Evolutionary conservation across 257 asterid genomes (phyloP), one percentile per base, ranked within the genome.

Genomic region (Ophiorrhiza pumila): DNA sequence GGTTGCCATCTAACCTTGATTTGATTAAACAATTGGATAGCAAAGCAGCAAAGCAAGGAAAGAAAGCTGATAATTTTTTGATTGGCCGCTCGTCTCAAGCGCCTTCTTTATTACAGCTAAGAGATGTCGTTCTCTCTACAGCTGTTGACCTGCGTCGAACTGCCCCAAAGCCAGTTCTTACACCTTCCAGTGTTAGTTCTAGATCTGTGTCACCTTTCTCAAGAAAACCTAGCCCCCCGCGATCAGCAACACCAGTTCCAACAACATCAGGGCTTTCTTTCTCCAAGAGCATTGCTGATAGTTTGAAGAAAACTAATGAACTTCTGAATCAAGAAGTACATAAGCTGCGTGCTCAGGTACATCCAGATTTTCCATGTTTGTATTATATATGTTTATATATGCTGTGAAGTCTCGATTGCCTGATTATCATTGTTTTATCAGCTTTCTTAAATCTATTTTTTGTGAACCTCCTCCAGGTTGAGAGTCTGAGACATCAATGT

Each of bases 121-220:
- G 85, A 78, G 96, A 92, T 57, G 87, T 86, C 69, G 91, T 83
- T 57, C 74, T 83, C 77, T 78, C 87, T 14, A 87, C 92, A 46
- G 61, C 80, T 34, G 76, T 77, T 34, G 93, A 89, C 73, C 55
- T 70, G 56, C 96, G 87, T 18, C 81, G 91, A 74, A 74, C 78
- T 15, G 86, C 79, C 72, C 96, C 96, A 52, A 94, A 85, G 78
- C 91, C 96, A 41, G 81, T 85, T 82, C 71, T 75, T 68, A 76
- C 93, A 34, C 80, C 87, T 25, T 89, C 96, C 10, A 84, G 85
- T 72, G 88, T 84, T 72, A 85, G 90, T 74, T 94, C 97, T 27
- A 91, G 96, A 85, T 76, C 97, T 11, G 97, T 91, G 20, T 94
- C 99, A 25, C 97, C 97, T 67, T 91, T 90, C 86, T 90, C 97